Conservation (phyloP, 129 eudicot genomes). For the Lonicera japonica region DNA sequence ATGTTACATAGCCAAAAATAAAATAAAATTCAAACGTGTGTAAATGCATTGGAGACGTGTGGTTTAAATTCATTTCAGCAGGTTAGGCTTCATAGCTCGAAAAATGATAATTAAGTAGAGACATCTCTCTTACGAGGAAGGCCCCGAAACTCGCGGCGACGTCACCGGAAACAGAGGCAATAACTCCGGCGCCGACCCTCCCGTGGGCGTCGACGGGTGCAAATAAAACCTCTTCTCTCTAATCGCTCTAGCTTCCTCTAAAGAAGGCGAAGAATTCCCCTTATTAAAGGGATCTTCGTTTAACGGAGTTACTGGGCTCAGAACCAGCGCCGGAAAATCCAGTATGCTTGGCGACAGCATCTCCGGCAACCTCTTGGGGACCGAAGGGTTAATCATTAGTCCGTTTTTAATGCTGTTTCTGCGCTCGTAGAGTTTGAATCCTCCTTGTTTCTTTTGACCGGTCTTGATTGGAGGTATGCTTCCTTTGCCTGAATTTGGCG, state of each 20-base stretch:
- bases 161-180: conserved; percentile 80
- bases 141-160: conserved; percentile 64
- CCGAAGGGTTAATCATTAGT: conserved; percentile 57
- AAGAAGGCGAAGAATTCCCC: conserved; percentile 28
- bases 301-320: conserved; percentile 82
- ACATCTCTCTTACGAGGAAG: conserved; percentile 25
- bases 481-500: conserved; percentile 19
- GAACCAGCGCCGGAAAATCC: conserved; percentile 74
- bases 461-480: conserved; percentile 67
- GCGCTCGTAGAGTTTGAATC: conserved; percentile 72
- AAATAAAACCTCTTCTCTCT: conserved; percentile 72
- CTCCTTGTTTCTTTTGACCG: conserved; percentile 56
- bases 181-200: conserved; percentile 56
- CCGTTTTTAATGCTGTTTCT: conserved; percentile 71
- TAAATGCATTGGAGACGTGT: no score
- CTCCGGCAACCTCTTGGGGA: conserved; percentile 46
- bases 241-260: conserved; percentile 71
- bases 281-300: conserved; percentile 35
- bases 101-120: no score
- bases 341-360: conserved; percentile 83
- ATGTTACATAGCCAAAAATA: no score
- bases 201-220: conserved; percentile 73
- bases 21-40: no score
- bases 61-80: no score
- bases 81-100: no score